These are phyloP conservation scores for fission yeast (Schizosaccharomyces pombe) DNA, from an alignment of 805 yeast species.

Conservation along the genomic window ASM294v3 CU329670.1:2346501-2347000, in stretches of 20 bases:
- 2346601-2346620: no score
- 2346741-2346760: conserved; percentile 79
- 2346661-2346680: not conserved
- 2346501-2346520: not conserved
- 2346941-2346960: conserved; percentile 57
- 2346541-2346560: not conserved
- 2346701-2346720: conserved; percentile 11
- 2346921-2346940: conserved; percentile 92
- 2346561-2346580: not conserved
- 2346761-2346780: conserved; percentile 68
- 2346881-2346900: conserved; percentile 95
- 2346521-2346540: not conserved
- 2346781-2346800: conserved; percentile 60
- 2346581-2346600: not conserved
- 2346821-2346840: conserved; percentile 52
- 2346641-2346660: not conserved
- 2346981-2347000: not conserved
- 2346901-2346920: conserved; percentile 97
- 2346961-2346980: conserved; percentile 1
- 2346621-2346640: not conserved
- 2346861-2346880: conserved; percentile 79
- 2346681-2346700: not conserved
- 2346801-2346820: conserved; percentile 54
- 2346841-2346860: conserved; percentile 75
- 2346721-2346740: conserved; percentile 39